Evolutionary conservation across 1,139 yeast genomes (phyloP).

Genomic region (Sugiyamaella sp.): DNA sequence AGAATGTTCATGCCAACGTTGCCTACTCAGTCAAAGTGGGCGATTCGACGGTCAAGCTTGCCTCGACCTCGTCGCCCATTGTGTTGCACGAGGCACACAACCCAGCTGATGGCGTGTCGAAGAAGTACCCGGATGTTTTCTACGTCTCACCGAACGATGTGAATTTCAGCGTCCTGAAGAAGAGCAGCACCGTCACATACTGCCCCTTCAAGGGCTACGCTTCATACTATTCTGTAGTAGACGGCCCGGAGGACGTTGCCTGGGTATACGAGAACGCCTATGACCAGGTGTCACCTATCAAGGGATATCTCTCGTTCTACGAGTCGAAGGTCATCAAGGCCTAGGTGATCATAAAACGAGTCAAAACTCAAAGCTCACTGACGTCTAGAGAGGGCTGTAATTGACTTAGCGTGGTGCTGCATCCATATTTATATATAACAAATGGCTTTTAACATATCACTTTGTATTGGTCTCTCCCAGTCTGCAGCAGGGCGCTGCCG

Average conservation of each 20-base stretch:
- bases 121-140: slow-evolving; percentile 19
- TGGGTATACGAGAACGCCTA: slow-evolving; percentile 27
- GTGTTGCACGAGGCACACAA: slow-evolving; percentile 12
- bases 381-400: too few species aligned
- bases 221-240: slow-evolving; percentile 21
- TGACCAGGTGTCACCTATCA: slow-evolving; percentile 20
- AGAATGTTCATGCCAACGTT: not conserved
- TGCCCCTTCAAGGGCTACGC: slow-evolving; percentile 28
- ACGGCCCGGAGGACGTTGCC: slow-evolving; percentile 24
- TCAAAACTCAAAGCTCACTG: too few species aligned
- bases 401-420: too few species aligned
- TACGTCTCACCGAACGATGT: slow-evolving; percentile 23
- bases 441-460: too few species aligned
- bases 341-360: not conserved
- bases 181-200: slow-evolving; percentile 22
- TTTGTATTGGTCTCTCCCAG: too few species aligned
- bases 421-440: too few species aligned
- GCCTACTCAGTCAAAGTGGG: not conserved
- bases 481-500: too few species aligned
- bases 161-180: slow-evolving; percentile 19
- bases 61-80: not conserved
- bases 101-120: slow-evolving; percentile 3
- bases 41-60: not conserved
- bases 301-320: slow-evolving; percentile 24
- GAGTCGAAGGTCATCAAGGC: slow-evolving; percentile 13